phyloP scores from a whole-genome alignment of 2,329 filamentous ascomycete species.

The Colletotrichum falcatum region DNA sequence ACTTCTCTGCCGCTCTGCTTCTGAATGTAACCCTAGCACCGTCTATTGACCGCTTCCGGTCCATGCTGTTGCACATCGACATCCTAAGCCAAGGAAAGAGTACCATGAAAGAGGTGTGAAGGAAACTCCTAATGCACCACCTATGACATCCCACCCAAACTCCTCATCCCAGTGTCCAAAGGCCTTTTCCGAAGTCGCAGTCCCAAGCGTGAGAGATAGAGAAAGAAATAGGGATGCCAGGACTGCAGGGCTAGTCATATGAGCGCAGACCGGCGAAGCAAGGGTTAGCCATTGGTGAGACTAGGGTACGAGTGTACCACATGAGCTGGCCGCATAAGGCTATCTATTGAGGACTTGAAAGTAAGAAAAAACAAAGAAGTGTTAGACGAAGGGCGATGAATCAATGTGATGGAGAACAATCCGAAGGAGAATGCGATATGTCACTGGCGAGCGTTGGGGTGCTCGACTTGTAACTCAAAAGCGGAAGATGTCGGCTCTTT shows the following conservation, averaged over 20 bases:
- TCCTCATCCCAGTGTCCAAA: background rate
- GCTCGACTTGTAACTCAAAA: background rate
- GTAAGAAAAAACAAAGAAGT: background rate
- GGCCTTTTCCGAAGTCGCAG: background rate
- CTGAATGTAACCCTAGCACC: background rate
- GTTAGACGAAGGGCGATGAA: background rate
- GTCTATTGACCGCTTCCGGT: constrained; percentile 9
- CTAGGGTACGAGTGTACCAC: constrained; percentile 20
- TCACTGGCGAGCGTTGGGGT: constrained; percentile 8
- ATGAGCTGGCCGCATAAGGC: constrained; percentile 20
- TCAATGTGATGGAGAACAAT: background rate
- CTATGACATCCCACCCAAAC: background rate
- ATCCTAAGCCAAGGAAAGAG: constrained; percentile 1
- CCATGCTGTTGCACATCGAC: constrained; percentile 12
- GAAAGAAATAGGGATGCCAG: background rate
- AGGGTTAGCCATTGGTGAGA: constrained; percentile 36
- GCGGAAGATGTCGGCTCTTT: constrained; percentile 9
- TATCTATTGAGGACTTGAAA: background rate
- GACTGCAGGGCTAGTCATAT: constrained; percentile 22
- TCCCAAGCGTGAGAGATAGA: background rate
- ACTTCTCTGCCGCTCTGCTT: background rate
- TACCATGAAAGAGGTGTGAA: constrained; percentile 7
- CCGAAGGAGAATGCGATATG: constrained; percentile 1
- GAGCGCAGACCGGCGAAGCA: constrained; percentile 31
- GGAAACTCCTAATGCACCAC: background rate